These are phyloP conservation scores for Candida sphagnicola DNA, from an alignment of 805 yeast genomes.

Conservation along the genomic window DNA sequence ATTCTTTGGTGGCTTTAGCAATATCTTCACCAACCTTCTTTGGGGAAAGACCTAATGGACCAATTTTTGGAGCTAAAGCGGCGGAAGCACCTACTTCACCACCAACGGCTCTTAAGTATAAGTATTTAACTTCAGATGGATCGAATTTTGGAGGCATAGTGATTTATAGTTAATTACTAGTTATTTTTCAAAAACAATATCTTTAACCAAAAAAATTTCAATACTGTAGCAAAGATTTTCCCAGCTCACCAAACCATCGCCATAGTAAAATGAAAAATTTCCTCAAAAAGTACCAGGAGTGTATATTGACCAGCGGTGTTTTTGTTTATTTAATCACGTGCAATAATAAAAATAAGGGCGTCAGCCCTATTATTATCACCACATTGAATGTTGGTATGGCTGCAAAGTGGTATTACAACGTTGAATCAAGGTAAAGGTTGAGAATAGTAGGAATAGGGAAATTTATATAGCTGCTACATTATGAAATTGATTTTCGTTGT, in stretches of 20 bases:
- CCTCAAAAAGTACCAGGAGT: conserved; percentile 3
- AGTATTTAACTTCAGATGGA: conserved; percentile 96
- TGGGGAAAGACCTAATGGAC: conserved; percentile 99
- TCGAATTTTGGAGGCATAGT: conserved; percentile 97
- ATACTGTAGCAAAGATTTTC: conserved; percentile 4
- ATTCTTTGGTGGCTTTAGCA: conserved; percentile 98
- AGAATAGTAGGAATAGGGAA: too few relatives aligned
- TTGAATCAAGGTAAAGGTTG: too few relatives aligned
- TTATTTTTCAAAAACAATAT: conserved; percentile 4
- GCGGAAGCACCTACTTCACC: conserved; percentile 99
- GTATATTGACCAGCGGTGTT: background rate
- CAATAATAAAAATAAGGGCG: too few relatives aligned
- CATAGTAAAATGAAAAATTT: conserved; percentile 5
- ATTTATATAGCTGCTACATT: too few relatives aligned
- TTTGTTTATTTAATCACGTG: too few relatives aligned
- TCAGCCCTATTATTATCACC: too few relatives aligned
- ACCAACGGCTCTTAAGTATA: conserved; percentile 99
- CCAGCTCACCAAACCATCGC: conserved; percentile 4
- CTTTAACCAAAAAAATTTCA: conserved; percentile 11
- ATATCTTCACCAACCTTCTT: conserved; percentile 99
- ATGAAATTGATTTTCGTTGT: too few relatives aligned
- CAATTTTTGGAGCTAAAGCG: conserved; percentile 99
- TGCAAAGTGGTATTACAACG: too few relatives aligned
- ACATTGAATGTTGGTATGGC: too few relatives aligned
- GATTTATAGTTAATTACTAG: conserved; percentile 10